These are phyloP conservation scores for Agastache rugosa DNA, from an alignment of 257 asterid species.

Conservation along the genomic window DNA sequence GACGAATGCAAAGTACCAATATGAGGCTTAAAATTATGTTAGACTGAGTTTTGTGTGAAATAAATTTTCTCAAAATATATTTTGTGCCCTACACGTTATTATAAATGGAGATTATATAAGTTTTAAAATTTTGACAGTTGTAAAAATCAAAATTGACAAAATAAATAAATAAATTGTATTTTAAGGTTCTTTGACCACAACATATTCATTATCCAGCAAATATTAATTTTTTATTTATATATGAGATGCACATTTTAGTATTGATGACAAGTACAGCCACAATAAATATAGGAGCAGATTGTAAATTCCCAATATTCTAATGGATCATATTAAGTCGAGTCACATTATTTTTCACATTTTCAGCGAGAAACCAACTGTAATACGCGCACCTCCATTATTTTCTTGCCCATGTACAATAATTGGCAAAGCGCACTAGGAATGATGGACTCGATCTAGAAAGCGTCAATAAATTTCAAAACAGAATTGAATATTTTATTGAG, in stretches of 20 bases:
- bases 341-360: conserved; percentile 10
- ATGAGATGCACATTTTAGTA: not conserved
- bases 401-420: not conserved
- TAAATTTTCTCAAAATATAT: too few species aligned
- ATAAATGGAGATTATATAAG: not conserved
- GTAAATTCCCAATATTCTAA: not conserved
- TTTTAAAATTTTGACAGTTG: not conserved
- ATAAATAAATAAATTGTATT: not conserved
- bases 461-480: too few species aligned
- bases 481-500: too few species aligned
- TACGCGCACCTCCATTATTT: not conserved
- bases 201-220: not conserved
- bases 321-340: not conserved
- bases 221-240: not conserved
- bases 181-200: not conserved
- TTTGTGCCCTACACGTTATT: not conserved
- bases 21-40: not conserved
- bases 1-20: not conserved
- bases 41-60: not conserved
- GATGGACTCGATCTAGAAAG: too few species aligned
- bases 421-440: too few species aligned
- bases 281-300: not conserved
- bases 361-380: not conserved
- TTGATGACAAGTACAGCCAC: not conserved
- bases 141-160: not conserved